Base-by-base conservation (phyloP, 2,329 filamentous ascomycete genomes). In the Aspergillus pseudotamarii region DNA sequence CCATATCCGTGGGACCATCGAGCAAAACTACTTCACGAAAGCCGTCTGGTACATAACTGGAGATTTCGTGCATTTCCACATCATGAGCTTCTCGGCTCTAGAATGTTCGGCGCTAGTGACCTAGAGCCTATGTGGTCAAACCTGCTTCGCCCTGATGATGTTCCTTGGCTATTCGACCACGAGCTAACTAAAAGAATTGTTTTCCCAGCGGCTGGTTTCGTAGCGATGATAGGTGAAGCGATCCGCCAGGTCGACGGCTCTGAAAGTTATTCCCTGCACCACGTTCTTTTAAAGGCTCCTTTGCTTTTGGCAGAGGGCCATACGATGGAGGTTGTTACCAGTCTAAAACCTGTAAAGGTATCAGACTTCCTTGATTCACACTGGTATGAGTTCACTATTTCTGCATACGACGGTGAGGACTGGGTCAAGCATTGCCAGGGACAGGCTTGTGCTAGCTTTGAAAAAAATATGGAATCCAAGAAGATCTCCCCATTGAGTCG, bases 141-240 rank as follows among this genome's bases (percentile, higher is more conserved):
- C 50, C 53, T 81, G 14, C 51, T 67, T 5, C 36, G 23, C 1
- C 30, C 61, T 1, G 32, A 55, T 10, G 32, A 61, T 28, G 54
- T 53, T 9, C 53, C 60, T 0, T 67, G 65, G 65, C 8, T 65
- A 4, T 10, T 5, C 1, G 63, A 59, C 11, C 82, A 86, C 64
- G 72, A 71, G 23, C 63, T 86, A 66, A 3, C 72, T 0, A 70
- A 71, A 0, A 69, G 79, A 8, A 67, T 79, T 2, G 69, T 85
- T 1, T 82, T 82, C 46, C 83, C 83, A 0, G 75, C 67, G 2
- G 78, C 82, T 0, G 81, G 74, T 0, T 83, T 80, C 61, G 59
- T 84, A 1, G 71, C 75, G 9, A 81, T 84, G 73, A 78, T 75
- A 2, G 76, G 78, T 1, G 81, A 83, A 43, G 61, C 61, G 4